Evolutionary conservation across 371 early-diverging fungal genomes (phyloP).

Genomic region (Vavraia culicis): DNA sequence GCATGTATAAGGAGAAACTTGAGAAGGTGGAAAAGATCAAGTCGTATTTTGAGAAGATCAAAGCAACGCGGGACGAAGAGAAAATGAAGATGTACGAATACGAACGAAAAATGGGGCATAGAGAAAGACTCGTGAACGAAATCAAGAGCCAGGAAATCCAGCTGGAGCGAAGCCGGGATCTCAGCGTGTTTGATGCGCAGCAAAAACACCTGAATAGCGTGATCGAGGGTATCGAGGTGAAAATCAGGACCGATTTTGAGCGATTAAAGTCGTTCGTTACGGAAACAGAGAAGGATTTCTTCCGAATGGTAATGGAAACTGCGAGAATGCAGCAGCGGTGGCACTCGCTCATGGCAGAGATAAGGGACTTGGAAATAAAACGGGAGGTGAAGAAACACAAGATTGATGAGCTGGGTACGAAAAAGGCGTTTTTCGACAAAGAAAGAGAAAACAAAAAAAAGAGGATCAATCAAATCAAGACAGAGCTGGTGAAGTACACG

Average conservation of each 20-base stretch:
- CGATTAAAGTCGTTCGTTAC: no score
- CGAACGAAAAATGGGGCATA: constrained; percentile 10
- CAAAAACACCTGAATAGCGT: no score
- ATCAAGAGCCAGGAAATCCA: neutral
- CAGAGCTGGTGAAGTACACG: constrained; percentile 1
- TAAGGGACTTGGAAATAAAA: neutral
- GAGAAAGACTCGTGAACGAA: constrained; percentile 4
- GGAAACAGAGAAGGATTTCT: no score
- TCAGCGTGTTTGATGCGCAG: no score
- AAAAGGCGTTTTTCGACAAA: neutral
- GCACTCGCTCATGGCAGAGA: no score
- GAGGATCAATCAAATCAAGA: constrained; percentile 4
- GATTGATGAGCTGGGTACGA: neutral
- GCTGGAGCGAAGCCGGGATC: no score
- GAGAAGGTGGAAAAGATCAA: constrained; percentile 12
- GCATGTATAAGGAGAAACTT: no score
- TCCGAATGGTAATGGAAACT: no score
- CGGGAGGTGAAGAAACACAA: neutral
- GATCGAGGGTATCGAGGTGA: no score
- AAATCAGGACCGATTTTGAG: no score
- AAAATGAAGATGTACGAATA: neutral
- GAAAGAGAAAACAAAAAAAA: constrained; percentile 3
- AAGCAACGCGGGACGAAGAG: neutral
- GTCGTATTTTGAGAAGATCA: constrained; percentile 16
- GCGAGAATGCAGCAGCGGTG: no score